Base-by-base conservation (phyloP, 2,329 filamentous ascomycete genomes). In the Fusarium sp. region DNA sequence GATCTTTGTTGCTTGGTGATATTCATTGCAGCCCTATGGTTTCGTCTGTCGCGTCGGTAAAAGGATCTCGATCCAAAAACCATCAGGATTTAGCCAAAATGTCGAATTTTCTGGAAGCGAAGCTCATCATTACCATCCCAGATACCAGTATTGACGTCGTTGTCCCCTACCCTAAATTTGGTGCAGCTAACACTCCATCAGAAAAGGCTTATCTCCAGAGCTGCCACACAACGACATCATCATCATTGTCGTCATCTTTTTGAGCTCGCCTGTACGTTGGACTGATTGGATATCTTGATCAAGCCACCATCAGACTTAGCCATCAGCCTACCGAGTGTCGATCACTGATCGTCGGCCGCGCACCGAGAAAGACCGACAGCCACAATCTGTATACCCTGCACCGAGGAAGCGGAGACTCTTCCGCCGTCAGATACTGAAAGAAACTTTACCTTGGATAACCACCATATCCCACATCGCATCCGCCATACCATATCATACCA, bases 291-390 rank as follows among this genome's bases (percentile, higher is more conserved):
- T 41, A 40, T 50, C 42, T 40, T 37, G 63, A 30, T 63, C 49
- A 68, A 68, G 64, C 64, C 64, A 67, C 57, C 53, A 20, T 56
- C 56, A 64, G 32, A 69, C 60, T 59, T 59, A 46, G 61, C 42
- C 55, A 72, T 58, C 59, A 63, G 49, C 50, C 64, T 67, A 54
- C 53, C 53, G 41, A 56, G 46, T 57, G 69, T 58, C 64, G 69
- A 71, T 71, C 69, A 66, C 35, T 63, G 65, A 69, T 71, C 38
- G 26, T 44, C 65, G 11, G 52, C 15, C 64, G 64, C 68, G 68
- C 60, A 61, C 66, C 67, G 66, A 69, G 62, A 26, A 27, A 49
- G 37, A 41, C 53, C 45, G 23, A 66, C 56, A 58, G 37, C 55
- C 60, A 44, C 44, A 48, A 33, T 38, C 33, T 46, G 38, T 23